Base-by-base conservation (phyloP, 306 rosid species). In the Hippophae tibetana region DNA sequence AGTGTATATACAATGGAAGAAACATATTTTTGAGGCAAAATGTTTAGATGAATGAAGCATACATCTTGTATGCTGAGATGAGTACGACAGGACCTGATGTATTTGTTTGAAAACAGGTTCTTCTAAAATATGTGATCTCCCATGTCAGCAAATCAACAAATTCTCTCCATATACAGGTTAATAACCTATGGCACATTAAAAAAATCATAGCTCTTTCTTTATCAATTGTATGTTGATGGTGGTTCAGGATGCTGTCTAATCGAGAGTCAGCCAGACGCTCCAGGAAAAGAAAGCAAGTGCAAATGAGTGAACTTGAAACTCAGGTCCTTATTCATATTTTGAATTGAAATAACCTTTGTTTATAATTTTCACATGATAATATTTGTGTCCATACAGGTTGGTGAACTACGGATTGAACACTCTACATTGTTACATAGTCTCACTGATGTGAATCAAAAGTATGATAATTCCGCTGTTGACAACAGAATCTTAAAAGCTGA, bases 211-310 rank as follows among this genome's bases (percentile, higher is more conserved):
- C 5, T 31, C 3, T 31, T 53, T 54, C 46, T 43, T 60, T 75
- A 63, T 61, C 58, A 42, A 41, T 70, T 75, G 47, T 62, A 47
- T 62, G 45, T 71, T 71, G 64, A 48, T 69, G 70, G 71, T 71
- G 67, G 69, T 64, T 62, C 68, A 81, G 87, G 81, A 81, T 81
- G 87, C 60, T 75, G 52, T 81, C 87, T 6, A 81, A 81, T 63
- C 72, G 87, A 57, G 86, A 81, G 73, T 81, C 86, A 55, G 86
- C 86, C 18, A 75, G 86, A 75, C 86, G 86, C 65, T 81, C 86
- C 2, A 78, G 86, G 69, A 71, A 83, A 56, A 73, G 81, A 69
- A 81, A 81, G 61, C 86, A 81, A 69, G 86, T 81, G 43, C 86
- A 81, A 65, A 68, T 78, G 86, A 69, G 41, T 68, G 86, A 81